A percentile compares a stretch with the other conserved stretches of the same genome.
Evolutionary conservation across 2,329 filamentous ascomycete genomes (phyloP).

Genomic region (Botrytis galanthina): DNA sequence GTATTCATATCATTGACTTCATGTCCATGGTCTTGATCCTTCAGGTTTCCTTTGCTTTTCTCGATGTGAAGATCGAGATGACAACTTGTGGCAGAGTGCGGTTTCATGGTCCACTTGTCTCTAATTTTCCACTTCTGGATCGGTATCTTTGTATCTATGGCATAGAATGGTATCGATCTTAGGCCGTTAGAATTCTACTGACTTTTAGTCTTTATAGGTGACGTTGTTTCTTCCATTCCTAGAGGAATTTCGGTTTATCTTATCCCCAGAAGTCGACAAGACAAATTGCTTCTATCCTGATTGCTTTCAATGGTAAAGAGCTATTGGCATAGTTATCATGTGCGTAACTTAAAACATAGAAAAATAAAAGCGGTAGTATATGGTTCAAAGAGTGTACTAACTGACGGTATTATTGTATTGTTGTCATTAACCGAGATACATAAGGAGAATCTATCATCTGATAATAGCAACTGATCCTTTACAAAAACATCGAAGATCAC

Average conservation of each 20-base stretch:
- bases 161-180: neutral
- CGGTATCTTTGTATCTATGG: neutral
- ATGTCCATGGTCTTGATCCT: too few species aligned
- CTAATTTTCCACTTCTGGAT: neutral
- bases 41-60: neutral
- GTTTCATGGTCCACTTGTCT: neutral
- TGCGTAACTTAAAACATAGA: neutral
- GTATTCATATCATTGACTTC: neutral
- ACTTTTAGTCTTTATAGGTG: neutral
- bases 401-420: neutral
- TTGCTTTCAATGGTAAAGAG: neutral
- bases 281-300: neutral
- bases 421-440: neutral
- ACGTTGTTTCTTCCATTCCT: neutral
- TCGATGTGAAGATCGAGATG: neutral
- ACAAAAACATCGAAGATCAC: fast-evolving
- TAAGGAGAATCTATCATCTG: neutral
- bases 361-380: neutral
- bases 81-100: neutral
- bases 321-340: neutral
- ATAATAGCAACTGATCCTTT: neutral
- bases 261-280: neutral
- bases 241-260: neutral
- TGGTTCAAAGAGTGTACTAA: neutral
- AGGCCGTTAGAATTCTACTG: neutral